Evolutionary conservation across 1,284 basidiomycete genomes (phyloP).

Genomic region (Porodaedalea pini): DNA sequence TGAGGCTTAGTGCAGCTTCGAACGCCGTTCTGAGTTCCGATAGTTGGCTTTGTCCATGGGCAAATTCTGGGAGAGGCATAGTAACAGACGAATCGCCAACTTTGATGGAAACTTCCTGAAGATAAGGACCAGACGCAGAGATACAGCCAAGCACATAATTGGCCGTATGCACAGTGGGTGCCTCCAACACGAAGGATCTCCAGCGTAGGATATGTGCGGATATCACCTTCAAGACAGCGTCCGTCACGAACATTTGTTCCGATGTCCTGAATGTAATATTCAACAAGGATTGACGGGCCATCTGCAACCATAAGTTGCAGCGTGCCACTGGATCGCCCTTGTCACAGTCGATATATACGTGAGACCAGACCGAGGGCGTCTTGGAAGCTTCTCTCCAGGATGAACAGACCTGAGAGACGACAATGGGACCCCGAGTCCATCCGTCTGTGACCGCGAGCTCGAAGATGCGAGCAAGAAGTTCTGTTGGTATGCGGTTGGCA

Average conservation of each 20-base stretch:
- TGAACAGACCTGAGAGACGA: conserved; percentile 56
- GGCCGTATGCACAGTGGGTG: conserved; percentile 9
- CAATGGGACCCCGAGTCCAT: conserved; percentile 53
- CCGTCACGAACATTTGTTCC: conserved; percentile 5
- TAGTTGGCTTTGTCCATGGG: conserved; percentile 5
- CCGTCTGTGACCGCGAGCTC: conserved; percentile 46
- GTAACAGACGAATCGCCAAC: conserved; percentile 6
- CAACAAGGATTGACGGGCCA: conserved; percentile 16
- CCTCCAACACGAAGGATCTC: conserved; percentile 17
- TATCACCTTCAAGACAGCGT: conserved; percentile 8
- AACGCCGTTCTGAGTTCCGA: conserved; percentile 10
- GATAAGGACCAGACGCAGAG: background rate
- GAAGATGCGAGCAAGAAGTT: conserved; percentile 55
- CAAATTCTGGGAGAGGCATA: conserved; percentile 4
- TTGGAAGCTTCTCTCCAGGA: conserved; percentile 54
- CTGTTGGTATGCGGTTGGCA: conserved; percentile 51
- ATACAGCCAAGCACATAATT: conserved; percentile 15
- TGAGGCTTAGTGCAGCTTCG: conserved; percentile 11
- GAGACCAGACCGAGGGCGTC: conserved; percentile 54
- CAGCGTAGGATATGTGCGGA: conserved; percentile 4
- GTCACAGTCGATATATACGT: conserved; percentile 50
- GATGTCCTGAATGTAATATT: conserved; percentile 18
- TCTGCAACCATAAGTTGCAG: conserved; percentile 20
- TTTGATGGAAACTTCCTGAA: conserved; percentile 10
- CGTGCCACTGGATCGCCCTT: conserved; percentile 40